Conservation (phyloP, 768 basidiomycete genomes). For the Agrocybe chaxingu region DNA sequence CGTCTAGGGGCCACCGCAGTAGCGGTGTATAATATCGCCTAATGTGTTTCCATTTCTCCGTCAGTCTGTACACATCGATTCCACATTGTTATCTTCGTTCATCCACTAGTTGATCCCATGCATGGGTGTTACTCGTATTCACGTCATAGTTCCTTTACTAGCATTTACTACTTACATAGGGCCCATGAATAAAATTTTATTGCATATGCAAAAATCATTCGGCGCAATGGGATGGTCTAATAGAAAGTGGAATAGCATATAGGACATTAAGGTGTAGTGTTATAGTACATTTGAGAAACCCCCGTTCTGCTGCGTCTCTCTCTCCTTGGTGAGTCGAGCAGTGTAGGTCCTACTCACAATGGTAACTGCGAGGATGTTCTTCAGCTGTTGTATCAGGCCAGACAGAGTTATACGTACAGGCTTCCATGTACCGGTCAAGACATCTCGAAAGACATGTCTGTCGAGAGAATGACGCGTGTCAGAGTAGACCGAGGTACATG, state of each 20-base stretch:
- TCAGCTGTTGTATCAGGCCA: background rate
- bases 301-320: conserved; percentile 23
- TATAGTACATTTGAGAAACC: background rate
- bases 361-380: conserved; percentile 51
- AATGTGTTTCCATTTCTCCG: background rate
- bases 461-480: conserved; percentile 2
- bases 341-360: conserved; percentile 72
- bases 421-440: conserved; percentile 81
- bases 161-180: background rate
- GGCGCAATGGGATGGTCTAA: background rate
- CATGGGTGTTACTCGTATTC: background rate
- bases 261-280: background rate
- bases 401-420: conserved; percentile 51
- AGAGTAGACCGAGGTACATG: conserved; percentile 1
- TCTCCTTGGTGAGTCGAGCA: conserved; percentile 53
- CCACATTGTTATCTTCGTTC: background rate
- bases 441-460: conserved; percentile 77
- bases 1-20: background rate
- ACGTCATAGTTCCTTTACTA: background rate
- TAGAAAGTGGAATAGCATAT: background rate
- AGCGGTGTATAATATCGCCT: background rate
- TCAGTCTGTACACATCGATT: background rate
- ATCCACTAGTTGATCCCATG: background rate
- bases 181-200: no score
- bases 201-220: no score